phyloP scores from a whole-genome alignment of 148 eudicot species.

The Cornus florida region DNA sequence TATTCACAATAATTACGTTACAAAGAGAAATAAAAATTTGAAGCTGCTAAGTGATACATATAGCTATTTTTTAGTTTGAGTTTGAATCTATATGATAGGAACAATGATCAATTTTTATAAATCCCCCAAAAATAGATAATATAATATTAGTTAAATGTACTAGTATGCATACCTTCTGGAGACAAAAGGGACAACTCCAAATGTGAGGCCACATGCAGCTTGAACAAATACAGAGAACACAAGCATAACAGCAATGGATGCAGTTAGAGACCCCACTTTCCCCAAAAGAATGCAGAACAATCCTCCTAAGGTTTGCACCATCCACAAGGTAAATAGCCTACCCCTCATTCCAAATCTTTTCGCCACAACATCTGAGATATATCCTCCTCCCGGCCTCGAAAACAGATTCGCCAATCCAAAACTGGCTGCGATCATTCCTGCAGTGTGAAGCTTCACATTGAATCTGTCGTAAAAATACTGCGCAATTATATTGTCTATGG shows the following conservation, averaged over 20 bases:
- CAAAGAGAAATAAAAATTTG: too few relatives aligned
- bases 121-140: neutral
- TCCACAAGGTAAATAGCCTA: conserved; percentile 72
- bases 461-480: conserved; percentile 77
- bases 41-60: neutral
- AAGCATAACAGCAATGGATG: conserved; percentile 65
- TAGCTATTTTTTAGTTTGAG: neutral
- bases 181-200: conserved; percentile 81
- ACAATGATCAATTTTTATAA: neutral
- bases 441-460: conserved; percentile 50
- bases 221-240: conserved; percentile 76
- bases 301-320: conserved; percentile 61
- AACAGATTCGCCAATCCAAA: conserved; percentile 72
- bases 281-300: conserved; percentile 59
- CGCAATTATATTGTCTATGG: conserved; percentile 76
- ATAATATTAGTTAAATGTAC: neutral
- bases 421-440: conserved; percentile 77
- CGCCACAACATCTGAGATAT: conserved; percentile 55
- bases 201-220: conserved; percentile 81
- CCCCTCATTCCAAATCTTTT: conserved; percentile 78
- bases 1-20: too few relatives aligned
- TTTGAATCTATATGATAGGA: neutral
- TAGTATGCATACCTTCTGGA: conserved; percentile 63
- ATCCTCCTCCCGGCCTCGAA: conserved; percentile 76
- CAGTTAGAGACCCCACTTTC: conserved; percentile 36